Percentiles rank a stretch among this genome's conserved stretches.
phyloP scores from a whole-genome alignment of 1,284 basidiomycete species.

The Malassezia arunalokei region DNA sequence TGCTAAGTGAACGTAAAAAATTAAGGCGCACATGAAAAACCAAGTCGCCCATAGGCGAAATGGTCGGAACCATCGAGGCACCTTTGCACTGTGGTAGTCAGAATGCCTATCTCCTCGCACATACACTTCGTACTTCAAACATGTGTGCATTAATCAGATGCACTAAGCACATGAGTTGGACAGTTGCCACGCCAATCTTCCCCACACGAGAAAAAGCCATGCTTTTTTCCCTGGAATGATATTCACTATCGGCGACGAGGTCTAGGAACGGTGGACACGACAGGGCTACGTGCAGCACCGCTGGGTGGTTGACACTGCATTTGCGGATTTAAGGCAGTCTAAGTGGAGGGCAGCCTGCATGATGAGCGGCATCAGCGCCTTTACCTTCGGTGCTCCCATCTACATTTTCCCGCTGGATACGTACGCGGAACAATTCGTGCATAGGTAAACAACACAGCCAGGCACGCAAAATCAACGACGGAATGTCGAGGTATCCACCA shows the following conservation, averaged over 20 bases:
- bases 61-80: constrained; percentile 39
- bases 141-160: constrained; percentile 30
- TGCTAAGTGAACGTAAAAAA: constrained; percentile 10
- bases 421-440: too few species aligned
- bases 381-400: too few species aligned
- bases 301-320: too few species aligned
- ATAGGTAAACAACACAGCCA: too few species aligned
- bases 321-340: too few species aligned
- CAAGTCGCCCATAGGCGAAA: constrained; percentile 29
- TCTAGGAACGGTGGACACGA: too few species aligned
- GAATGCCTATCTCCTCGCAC: not conserved
- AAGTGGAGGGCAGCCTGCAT: too few species aligned
- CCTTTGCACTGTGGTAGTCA: constrained; percentile 20
- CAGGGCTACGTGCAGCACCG: too few species aligned
- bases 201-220: not conserved
- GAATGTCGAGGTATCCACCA: constrained; percentile 2
- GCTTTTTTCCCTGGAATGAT: too few species aligned
- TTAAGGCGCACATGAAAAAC: constrained; percentile 29
- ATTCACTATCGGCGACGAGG: too few species aligned
- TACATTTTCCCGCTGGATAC: too few species aligned
- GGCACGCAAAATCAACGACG: not conserved
- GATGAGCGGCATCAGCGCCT: too few species aligned
- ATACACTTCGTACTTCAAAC: constrained; percentile 22
- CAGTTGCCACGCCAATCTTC: constrained; percentile 5
- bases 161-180: constrained; percentile 22